These are phyloP conservation scores for Coprinopsis strossmayeri DNA, from an alignment of 768 basidiomycete species.

Conservation along the genomic window DNA sequence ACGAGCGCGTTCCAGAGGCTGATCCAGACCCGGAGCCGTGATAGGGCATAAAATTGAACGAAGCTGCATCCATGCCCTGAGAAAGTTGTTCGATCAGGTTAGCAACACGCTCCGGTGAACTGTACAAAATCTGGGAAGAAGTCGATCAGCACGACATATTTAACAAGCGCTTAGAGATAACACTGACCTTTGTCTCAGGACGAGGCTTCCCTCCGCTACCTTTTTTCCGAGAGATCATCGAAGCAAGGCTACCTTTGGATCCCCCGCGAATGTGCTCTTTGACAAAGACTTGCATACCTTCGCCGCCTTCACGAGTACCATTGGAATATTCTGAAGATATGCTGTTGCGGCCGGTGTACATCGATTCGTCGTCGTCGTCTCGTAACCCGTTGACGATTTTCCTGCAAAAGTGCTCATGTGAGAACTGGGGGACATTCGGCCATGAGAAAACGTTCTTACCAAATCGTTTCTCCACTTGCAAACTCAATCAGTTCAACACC, in stretches of 20 bases:
- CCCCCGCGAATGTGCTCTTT: conserved; percentile 66
- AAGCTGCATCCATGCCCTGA: conserved; percentile 74
- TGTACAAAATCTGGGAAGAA: conserved; percentile 60
- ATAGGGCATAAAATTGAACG: conserved; percentile 65
- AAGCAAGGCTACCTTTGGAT: conserved; percentile 63
- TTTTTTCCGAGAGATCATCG: conserved; percentile 58
- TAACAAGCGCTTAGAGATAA: conserved; percentile 12
- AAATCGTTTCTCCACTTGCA: conserved; percentile 84
- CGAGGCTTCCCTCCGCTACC: conserved; percentile 43
- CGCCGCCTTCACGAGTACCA: conserved; percentile 39
- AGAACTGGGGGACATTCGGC: conserved; percentile 7
- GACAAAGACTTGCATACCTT: conserved; percentile 65
- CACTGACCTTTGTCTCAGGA: conserved; percentile 78
- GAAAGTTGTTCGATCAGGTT: conserved; percentile 80
- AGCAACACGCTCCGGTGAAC: conserved; percentile 72
- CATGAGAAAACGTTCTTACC: conserved; percentile 39
- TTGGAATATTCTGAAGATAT: conserved; percentile 76
- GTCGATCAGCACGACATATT: conserved; percentile 20
- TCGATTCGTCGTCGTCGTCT: conserved; percentile 66
- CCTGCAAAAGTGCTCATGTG: conserved; percentile 30
- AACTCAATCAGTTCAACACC: conserved; percentile 77
- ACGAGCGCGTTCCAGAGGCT: conserved; percentile 10
- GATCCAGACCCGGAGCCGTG: conserved; percentile 18
- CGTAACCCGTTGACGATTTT: conserved; percentile 80
- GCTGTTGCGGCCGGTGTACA: conserved; percentile 61